Conservation (phyloP, 768 basidiomycete species). For the Serendipita sp. region DNA sequence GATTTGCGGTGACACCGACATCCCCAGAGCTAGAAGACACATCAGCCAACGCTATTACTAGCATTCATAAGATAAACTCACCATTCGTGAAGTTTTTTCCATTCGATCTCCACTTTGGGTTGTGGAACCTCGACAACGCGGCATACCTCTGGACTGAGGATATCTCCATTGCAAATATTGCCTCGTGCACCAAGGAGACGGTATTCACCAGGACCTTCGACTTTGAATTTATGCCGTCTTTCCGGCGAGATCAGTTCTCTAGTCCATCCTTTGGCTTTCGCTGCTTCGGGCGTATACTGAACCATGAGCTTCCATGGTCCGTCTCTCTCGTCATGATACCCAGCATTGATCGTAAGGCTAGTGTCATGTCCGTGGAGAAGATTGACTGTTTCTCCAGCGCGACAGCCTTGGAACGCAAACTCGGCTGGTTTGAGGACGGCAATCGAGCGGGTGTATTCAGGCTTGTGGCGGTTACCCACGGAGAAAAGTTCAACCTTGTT, state of each 20-base stretch:
- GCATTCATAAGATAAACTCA: constrained; percentile 19
- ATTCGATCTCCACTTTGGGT: constrained; percentile 73
- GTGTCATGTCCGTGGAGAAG: constrained; percentile 57
- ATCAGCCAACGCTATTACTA: constrained; percentile 6
- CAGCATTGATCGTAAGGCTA: constrained; percentile 34
- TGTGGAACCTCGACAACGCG: constrained; percentile 29
- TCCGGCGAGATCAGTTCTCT: constrained; percentile 34
- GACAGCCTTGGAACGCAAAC: constrained; percentile 58
- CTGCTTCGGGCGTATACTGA: constrained; percentile 35
- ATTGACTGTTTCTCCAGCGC: constrained; percentile 48
- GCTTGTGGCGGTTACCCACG: constrained; percentile 12
- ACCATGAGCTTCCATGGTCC: constrained; percentile 52
- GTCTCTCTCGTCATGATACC: constrained; percentile 43
- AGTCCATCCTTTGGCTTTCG: constrained; percentile 32
- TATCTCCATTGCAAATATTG: constrained; percentile 59
- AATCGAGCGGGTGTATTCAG: constrained; percentile 37
- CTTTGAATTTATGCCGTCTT: constrained; percentile 32
- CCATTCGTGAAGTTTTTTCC: constrained; percentile 87
- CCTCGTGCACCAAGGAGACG: constrained; percentile 54
- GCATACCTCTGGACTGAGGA: constrained; percentile 14
- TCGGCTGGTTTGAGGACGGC: constrained; percentile 55
- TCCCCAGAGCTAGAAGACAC: constrained; percentile 53
- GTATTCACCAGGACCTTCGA: constrained; percentile 60
- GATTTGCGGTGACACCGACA: constrained; percentile 74
- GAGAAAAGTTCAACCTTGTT: constrained; percentile 35